A percentile compares a stretch with the other conserved stretches of the same genome.
These are phyloP conservation scores for Backusella morwellensis DNA, from an alignment of 192 early-diverging fungal species.

Conservation along the genomic window DNA sequence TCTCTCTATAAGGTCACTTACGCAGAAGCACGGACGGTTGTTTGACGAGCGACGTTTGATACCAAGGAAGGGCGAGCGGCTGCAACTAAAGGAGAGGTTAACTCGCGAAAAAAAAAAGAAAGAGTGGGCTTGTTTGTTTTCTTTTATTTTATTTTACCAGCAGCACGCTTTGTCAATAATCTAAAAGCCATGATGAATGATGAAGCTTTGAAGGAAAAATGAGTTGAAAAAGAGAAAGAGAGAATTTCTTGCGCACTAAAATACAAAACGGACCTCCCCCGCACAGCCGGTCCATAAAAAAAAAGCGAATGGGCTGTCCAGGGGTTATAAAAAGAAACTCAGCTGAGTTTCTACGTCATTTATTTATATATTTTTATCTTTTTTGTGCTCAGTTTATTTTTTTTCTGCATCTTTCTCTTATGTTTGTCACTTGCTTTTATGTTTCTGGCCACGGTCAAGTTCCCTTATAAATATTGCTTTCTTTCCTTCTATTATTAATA, in stretches of 20 bases:
- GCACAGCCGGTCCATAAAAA: background rate
- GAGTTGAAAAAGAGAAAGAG: background rate
- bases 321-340: background rate
- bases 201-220: background rate
- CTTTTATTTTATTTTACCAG: slow-evolving; percentile 12
- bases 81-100: slow-evolving; percentile 3
- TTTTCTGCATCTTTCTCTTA: background rate
- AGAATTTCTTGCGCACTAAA: background rate
- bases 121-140: background rate
- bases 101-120: background rate
- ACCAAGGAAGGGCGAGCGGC: slow-evolving; percentile 17
- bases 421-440: slow-evolving; percentile 53
- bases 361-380: background rate
- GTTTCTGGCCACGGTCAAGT: slow-evolving; percentile 56
- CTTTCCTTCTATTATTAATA: background rate
- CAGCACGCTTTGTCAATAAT: slow-evolving; percentile 31
- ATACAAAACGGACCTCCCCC: background rate
- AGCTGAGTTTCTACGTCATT: background rate
- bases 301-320: background rate
- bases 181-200: slow-evolving; percentile 25
- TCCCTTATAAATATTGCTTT: background rate
- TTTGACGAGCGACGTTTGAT: slow-evolving; percentile 22
- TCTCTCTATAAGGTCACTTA: background rate
- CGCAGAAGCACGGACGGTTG: slow-evolving; percentile 16
- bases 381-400: background rate